Base-by-base conservation (phyloP, 2,329 filamentous ascomycete species). In the Microthyrium microscopicum region DNA sequence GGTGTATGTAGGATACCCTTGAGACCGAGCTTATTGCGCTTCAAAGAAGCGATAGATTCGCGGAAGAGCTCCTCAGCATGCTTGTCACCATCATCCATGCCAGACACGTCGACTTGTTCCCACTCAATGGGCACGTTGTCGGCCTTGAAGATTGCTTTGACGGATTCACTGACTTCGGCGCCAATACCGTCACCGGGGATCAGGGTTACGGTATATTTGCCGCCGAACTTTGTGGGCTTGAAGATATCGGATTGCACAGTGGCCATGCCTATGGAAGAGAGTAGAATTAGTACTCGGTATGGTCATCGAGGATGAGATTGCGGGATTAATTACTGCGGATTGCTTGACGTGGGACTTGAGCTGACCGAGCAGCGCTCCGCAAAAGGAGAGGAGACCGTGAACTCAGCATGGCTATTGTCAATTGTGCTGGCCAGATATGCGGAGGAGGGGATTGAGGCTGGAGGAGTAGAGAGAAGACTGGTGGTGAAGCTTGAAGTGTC, bases 141-240 rank as follows among this genome's bases (percentile, higher is more conserved):
- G 57, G 87, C 85, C 74, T 94, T 95, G 77, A 95, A 95, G 60
- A 98, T 79, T 47, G 87, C 91, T 77, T 94, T 93, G 59, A 98
- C 87, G 42, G 83, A 89, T 65, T 95, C 85, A 50, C 87, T 84
- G 41, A 95, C 85, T 66, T 98, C 89, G 59, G 83, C 82, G 60
- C 89, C 89, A 57, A 98, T 93, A 68, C 89, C 89, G 53, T 98
- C 89, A 64, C 73, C 89, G 59, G 89, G 89, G 57, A 98, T 95
- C 53, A 98, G 70, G 44, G 87, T 94, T 49, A 94, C 87, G 24
- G 89, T 98, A 72, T 95, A 98, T 68, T 95, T 98, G 66, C 87
- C 83, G 58, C 89, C 89, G 60, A 85, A 95, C 71, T 95, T 89
- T 66, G 87, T 84, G 49, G 85, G 85, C 73, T 94, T 93, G 73